Percentiles rank a stretch among this genome's conserved stretches.
Evolutionary conservation across 2,329 filamentous ascomycete genomes (phyloP).

Genomic region (Colletotrichum trifolii): DNA sequence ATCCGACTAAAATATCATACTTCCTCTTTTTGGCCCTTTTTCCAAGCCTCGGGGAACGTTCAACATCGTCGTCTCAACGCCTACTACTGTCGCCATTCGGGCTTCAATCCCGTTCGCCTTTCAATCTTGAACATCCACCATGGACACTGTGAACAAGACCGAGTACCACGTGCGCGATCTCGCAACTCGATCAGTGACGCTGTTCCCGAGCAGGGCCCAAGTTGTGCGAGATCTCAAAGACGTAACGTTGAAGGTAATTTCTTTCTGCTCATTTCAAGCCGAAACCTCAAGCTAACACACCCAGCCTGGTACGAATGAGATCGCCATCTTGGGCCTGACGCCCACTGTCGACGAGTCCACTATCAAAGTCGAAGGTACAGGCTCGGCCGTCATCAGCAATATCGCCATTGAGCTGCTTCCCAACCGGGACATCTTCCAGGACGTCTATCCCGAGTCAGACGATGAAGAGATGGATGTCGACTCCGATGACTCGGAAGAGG

Average conservation of each 20-base stretch:
- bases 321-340: slow-evolving; percentile 66
- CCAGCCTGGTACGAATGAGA: slow-evolving; percentile 66
- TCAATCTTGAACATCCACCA: slow-evolving; percentile 31
- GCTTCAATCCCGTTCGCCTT: too few relatives aligned
- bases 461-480: slow-evolving; percentile 46
- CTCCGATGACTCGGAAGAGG: slow-evolving; percentile 40
- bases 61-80: too few relatives aligned
- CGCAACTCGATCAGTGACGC: slow-evolving; percentile 68
- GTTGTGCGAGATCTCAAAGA: slow-evolving; percentile 69
- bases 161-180: slow-evolving; percentile 68
- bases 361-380: slow-evolving; percentile 69
- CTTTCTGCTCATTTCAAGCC: slow-evolving; percentile 30
- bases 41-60: too few relatives aligned
- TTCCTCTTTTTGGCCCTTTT: too few relatives aligned
- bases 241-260: slow-evolving; percentile 57
- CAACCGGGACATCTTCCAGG: slow-evolving; percentile 65
- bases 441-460: slow-evolving; percentile 62
- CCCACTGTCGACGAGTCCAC: slow-evolving; percentile 67
- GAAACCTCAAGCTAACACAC: slow-evolving; percentile 68
- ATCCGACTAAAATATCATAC: too few relatives aligned
- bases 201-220: slow-evolving; percentile 72
- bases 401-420: slow-evolving; percentile 69
- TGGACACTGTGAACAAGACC: slow-evolving; percentile 55
- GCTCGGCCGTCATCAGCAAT: slow-evolving; percentile 68
- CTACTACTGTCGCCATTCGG: background rate